Evolutionary conservation across 495 filamentous ascomycete genomes (phyloP).

Genomic region (Penicillium egyptiacum): DNA sequence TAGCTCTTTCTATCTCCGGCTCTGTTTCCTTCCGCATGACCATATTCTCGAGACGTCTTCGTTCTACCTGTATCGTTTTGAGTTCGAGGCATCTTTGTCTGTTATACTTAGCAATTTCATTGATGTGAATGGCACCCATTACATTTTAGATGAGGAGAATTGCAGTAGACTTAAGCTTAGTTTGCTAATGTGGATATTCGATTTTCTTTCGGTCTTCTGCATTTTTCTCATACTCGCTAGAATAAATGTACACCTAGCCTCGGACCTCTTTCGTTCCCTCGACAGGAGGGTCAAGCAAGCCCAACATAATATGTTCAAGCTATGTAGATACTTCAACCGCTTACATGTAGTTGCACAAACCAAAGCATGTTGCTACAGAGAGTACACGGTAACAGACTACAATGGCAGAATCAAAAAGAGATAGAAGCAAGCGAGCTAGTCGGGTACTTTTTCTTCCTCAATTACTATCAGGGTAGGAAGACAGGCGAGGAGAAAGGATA

Average conservation of each 20-base stretch:
- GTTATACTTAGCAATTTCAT: conserved; percentile 15
- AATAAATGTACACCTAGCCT: not conserved
- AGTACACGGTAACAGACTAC: not conserved
- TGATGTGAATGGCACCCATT: conserved; percentile 8
- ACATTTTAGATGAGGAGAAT: not conserved
- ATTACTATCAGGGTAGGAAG: conserved; percentile 40
- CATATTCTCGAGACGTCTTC: conserved; percentile 5
- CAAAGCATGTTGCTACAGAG: not conserved
- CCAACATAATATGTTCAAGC: not conserved
- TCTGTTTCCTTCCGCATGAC: not conserved
- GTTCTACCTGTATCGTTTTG: conserved; percentile 18
- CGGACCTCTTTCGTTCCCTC: not conserved
- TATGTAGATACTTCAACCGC: not conserved
- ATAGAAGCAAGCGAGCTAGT: not conserved
- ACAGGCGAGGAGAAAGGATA: conserved; percentile 31
- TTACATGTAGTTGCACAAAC: not conserved
- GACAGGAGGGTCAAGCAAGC: not conserved
- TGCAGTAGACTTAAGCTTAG: not conserved
- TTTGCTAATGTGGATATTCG: not conserved
- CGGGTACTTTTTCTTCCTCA: conserved; percentile 43
- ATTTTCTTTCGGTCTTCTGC: not conserved
- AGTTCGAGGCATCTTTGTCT: conserved; percentile 20
- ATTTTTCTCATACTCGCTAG: not conserved
- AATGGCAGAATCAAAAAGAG: not conserved
- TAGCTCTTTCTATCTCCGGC: conserved; percentile 5